Evolutionary conservation across 2,329 filamentous ascomycete genomes (phyloP).

Genomic region (Corinectria fuckeliana): DNA sequence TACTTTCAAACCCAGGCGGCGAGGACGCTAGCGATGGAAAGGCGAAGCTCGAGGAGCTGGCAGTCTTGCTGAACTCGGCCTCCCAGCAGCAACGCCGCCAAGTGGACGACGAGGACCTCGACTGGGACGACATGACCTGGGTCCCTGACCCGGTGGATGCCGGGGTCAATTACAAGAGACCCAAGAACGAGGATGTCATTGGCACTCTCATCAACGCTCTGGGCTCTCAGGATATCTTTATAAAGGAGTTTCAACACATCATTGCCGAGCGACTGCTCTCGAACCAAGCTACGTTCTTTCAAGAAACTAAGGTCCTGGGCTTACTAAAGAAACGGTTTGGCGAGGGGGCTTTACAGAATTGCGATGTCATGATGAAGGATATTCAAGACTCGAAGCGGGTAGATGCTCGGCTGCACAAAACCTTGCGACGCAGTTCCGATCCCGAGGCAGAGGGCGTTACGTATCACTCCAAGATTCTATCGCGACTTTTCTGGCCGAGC

Average conservation of each 20-base stretch:
- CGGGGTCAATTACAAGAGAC: constrained; percentile 87
- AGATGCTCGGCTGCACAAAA: constrained; percentile 69
- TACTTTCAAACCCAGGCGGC: constrained; percentile 68
- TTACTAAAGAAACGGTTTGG: constrained; percentile 90
- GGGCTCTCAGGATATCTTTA: constrained; percentile 88
- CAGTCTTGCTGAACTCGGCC: constrained; percentile 68
- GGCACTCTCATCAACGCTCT: constrained; percentile 88
- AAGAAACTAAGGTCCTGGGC: constrained; percentile 82
- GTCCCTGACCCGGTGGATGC: constrained; percentile 92
- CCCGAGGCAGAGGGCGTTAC: constrained; percentile 38
- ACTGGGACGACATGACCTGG: constrained; percentile 95
- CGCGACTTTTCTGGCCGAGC: constrained; percentile 91
- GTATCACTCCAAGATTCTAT: constrained; percentile 85
- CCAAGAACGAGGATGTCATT: constrained; percentile 88
- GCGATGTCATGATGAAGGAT: constrained; percentile 97
- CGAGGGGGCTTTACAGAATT: constrained; percentile 84
- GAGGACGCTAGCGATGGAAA: constrained; percentile 53
- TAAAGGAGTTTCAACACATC: constrained; percentile 90
- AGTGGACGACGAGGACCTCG: constrained; percentile 72
- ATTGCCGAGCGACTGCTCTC: constrained; percentile 82
- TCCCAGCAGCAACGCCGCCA: constrained; percentile 59
- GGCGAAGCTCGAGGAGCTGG: constrained; percentile 69
- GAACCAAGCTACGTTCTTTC: constrained; percentile 73
- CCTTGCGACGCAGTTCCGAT: constrained; percentile 28
- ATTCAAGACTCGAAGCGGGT: constrained; percentile 82